A percentile compares a stretch with the other conserved stretches of the same genome.
Evolutionary conservation across 2,329 filamentous ascomycete species (phyloP).

Genomic region (Ophiostoma angusticollis): DNA sequence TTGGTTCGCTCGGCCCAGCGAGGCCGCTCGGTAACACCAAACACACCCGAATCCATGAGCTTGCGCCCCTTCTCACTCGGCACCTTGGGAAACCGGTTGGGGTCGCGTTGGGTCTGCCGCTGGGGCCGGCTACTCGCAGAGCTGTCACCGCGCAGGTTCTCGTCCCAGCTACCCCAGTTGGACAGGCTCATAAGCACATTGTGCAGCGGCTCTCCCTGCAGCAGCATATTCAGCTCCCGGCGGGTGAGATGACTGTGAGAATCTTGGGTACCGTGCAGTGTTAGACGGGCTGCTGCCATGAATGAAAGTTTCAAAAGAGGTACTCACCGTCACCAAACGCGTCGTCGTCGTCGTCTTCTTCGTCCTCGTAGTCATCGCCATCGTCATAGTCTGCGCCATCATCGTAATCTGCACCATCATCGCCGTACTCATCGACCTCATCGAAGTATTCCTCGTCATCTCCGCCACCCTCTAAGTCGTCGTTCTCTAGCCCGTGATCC

Average conservation of each 20-base stretch:
- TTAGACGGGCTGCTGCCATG: not conserved
- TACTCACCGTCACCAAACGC: conserved; percentile 11
- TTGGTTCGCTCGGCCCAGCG: conserved; percentile 15
- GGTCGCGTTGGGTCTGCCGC: conserved; percentile 35
- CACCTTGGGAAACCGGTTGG: conserved; percentile 62
- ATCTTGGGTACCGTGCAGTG: not conserved
- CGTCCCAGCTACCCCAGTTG: not conserved
- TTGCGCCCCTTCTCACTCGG: conserved; percentile 65
- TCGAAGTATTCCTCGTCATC: conserved; percentile 8
- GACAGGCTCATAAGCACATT: conserved; percentile 12
- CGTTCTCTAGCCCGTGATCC: conserved; percentile 7
- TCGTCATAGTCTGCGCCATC: conserved; percentile 13
- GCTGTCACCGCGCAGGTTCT: conserved; percentile 19
- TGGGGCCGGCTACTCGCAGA: conserved; percentile 15
- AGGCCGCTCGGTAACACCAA: conserved; percentile 52
- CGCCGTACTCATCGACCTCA: conserved; percentile 9
- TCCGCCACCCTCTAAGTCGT: conserved; percentile 7
- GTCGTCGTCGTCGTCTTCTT: conserved; percentile 16
- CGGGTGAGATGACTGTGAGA: conserved; percentile 14
- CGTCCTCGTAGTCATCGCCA: conserved; percentile 16
- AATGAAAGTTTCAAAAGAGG: not conserved
- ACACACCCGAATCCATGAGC: conserved; percentile 71
- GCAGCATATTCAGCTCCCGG: conserved; percentile 15
- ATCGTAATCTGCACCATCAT: conserved; percentile 9
- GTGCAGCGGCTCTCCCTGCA: conserved; percentile 15